These are phyloP conservation scores for Triadica sebifera DNA, from an alignment of 345 rosid species.

Conservation along the genomic window DNA sequence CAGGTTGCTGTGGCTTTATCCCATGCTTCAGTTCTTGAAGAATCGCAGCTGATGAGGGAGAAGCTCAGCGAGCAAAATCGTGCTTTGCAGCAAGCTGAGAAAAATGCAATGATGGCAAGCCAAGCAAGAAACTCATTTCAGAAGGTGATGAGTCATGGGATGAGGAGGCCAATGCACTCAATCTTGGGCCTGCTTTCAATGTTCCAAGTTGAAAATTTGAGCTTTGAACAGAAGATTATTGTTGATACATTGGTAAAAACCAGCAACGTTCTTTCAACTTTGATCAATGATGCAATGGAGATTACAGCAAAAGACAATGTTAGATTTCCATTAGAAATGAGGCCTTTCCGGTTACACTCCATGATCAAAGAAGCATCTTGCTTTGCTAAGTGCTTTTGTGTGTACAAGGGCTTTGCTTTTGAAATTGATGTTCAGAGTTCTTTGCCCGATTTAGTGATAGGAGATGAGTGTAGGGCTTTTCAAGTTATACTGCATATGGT, in stretches of 20 bases:
- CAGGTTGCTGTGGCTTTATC: conserved; percentile 98
- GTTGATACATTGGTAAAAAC: conserved; percentile 69
- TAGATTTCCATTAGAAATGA: conserved; percentile 63
- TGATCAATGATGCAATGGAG: conserved; percentile 77
- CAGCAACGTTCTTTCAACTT: conserved; percentile 66
- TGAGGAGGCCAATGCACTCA: conserved; percentile 96
- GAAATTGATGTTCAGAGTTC: conserved; percentile 62
- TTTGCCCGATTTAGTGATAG: conserved; percentile 71
- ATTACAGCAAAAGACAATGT: conserved; percentile 70
- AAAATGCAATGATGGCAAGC: conserved; percentile 94
- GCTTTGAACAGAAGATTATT: conserved; percentile 59
- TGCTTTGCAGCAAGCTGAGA: conserved; percentile 66
- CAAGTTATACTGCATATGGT: conserved; percentile 93
- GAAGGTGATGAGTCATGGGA: conserved; percentile 94
- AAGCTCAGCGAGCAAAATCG: conserved; percentile 74
- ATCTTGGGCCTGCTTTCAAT: conserved; percentile 84
- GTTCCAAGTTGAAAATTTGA: conserved; percentile 57
- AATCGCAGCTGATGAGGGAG: conserved; percentile 85
- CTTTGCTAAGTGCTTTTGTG: conserved; percentile 78
- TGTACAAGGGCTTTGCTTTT: conserved; percentile 64
- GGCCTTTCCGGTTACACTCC: conserved; percentile 63
- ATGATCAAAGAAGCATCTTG: conserved; percentile 83
- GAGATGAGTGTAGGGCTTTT: conserved; percentile 81
- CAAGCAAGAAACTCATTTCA: conserved; percentile 87
- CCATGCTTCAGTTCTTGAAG: conserved; percentile 93